A percentile compares a stretch with the other conserved stretches of the same genome.
These are phyloP conservation scores for Trichosporon asahii DNA, from an alignment of 1,284 basidiomycete species.

Conservation along the genomic window DNA sequence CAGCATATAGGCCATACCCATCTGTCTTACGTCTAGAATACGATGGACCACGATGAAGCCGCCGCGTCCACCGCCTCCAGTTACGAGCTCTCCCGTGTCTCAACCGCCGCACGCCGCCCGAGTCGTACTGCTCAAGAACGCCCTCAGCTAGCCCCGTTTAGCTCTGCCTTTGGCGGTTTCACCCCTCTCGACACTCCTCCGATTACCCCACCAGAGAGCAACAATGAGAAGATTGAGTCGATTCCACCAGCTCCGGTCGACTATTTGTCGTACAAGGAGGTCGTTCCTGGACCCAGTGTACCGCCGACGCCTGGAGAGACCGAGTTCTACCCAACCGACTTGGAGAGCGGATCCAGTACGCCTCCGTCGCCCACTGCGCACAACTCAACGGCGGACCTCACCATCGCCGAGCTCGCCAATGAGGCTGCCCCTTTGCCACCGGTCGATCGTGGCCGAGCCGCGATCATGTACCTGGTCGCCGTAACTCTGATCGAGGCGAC, in stretches of 20 bases:
- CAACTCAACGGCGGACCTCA: not conserved
- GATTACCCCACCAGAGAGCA: not conserved
- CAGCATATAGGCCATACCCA: not conserved
- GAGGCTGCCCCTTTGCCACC: slow-evolving; percentile 31
- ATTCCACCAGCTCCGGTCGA: not conserved
- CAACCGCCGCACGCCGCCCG: slow-evolving; percentile 8
- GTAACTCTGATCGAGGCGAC: slow-evolving; percentile 43
- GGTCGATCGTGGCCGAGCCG: slow-evolving; percentile 41
- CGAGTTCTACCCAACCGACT: not conserved
- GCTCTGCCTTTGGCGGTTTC: not conserved
- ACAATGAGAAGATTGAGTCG: not conserved
- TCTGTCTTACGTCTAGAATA: not conserved
- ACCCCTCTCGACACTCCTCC: slow-evolving; percentile 7
- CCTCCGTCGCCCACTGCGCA: not conserved
- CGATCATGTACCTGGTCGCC: slow-evolving; percentile 44
- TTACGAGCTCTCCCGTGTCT: slow-evolving; percentile 6
- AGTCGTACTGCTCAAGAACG: slow-evolving; percentile 1
- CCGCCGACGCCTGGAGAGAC: slow-evolving; percentile 10
- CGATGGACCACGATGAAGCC: slow-evolving; percentile 4
- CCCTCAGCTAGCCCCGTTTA: not conserved
- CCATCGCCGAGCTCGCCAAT: not conserved
- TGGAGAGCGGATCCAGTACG: not conserved
- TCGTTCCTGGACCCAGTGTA: not conserved
- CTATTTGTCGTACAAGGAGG: not conserved
- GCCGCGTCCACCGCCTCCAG: slow-evolving; percentile 1